These are phyloP conservation scores for Pseudophaeomoniella oleicola DNA, from an alignment of 2,329 filamentous ascomycete genomes.

Conservation along the genomic window DNA sequence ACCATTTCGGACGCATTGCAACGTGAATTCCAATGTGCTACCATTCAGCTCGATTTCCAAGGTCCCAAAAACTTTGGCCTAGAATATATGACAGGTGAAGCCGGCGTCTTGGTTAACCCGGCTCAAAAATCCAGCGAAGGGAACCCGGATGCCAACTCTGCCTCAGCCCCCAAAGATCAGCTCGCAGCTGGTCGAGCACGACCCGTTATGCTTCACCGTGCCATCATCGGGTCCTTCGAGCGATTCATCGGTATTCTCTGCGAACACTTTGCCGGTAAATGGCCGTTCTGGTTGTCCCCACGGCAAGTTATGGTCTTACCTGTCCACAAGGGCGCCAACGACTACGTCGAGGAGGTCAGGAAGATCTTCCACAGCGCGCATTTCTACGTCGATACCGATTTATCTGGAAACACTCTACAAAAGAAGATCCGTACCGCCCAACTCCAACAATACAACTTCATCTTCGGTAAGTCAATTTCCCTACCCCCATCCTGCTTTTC, in stretches of 20 bases:
- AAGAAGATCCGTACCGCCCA: conserved; percentile 38
- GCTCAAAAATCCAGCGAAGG: conserved; percentile 30
- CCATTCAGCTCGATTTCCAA: conserved; percentile 89
- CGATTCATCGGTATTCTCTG: conserved; percentile 35
- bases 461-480: conserved; percentile 31
- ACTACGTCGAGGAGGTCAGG: conserved; percentile 33
- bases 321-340: conserved; percentile 33
- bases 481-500: too few relatives aligned
- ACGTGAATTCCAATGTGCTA: conserved; percentile 79
- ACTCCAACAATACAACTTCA: conserved; percentile 35
- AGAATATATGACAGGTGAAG: conserved; percentile 66
- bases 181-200: conserved; percentile 28
- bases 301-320: conserved; percentile 35
- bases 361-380: conserved; percentile 27
- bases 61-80: conserved; percentile 74
- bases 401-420: conserved; percentile 33
- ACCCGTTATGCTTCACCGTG: conserved; percentile 36
- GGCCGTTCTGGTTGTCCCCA: conserved; percentile 38
- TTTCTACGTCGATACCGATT: conserved; percentile 32
- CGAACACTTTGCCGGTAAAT: conserved; percentile 37
- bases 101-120: conserved; percentile 25
- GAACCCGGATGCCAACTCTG: conserved; percentile 3
- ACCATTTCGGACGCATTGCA: conserved; percentile 78
- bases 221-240: conserved; percentile 36
- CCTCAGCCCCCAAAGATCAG: conserved; percentile 18